These are phyloP conservation scores for Ophiostoma sp. DNA, from an alignment of 2,329 filamentous ascomycete genomes.

Conservation along the genomic window DNA sequence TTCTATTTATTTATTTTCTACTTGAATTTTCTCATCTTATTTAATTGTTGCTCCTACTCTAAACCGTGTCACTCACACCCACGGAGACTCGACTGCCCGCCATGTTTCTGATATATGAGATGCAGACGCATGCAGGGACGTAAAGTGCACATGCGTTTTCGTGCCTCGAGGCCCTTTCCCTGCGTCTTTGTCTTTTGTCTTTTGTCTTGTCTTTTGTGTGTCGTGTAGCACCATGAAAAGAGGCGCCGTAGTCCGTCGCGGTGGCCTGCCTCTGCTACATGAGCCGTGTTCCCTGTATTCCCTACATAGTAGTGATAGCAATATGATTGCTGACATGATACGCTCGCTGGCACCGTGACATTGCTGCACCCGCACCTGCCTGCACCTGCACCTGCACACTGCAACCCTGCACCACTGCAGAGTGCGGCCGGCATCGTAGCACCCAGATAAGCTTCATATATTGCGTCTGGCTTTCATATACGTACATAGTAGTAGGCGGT, in stretches of 20 bases:
- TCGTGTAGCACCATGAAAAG: background rate
- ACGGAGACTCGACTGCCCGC: background rate
- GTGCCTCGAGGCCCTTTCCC: background rate
- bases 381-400: background rate
- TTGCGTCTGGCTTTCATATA: background rate
- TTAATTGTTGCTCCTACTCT: no score
- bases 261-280: background rate
- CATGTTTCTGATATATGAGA: slow-evolving; percentile 15
- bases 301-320: background rate
- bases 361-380: background rate
- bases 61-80: background rate
- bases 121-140: background rate
- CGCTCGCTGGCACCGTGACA: background rate
- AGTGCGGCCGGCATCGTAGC: background rate
- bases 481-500: no score
- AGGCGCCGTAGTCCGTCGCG: background rate
- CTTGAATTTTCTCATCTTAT: background rate
- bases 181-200: background rate
- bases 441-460: background rate
- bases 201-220: no score
- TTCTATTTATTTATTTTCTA: background rate
- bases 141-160: background rate
- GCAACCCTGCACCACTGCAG: background rate
- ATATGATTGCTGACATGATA: slow-evolving; percentile 2
- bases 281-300: slow-evolving; percentile 1